A percentile compares a stretch with the other conserved stretches of the same genome.
Conservation (phyloP, 768 basidiomycete genomes). For the Lactarius vividus region DNA sequence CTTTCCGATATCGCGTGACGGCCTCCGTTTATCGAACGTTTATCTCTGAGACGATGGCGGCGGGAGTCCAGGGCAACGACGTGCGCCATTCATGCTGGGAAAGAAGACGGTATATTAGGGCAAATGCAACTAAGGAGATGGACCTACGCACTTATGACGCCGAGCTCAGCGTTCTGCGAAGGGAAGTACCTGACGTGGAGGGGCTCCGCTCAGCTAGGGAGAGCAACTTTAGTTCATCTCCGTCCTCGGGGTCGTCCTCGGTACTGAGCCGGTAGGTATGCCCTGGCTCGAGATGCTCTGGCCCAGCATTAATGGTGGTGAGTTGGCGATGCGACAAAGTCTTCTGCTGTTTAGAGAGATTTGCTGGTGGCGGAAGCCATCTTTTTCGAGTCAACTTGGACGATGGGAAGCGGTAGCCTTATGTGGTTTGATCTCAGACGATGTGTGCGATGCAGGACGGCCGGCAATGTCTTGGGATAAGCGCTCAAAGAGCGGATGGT, state of each 20-base stretch:
- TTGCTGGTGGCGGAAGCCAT: too few species aligned
- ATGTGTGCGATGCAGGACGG: too few species aligned
- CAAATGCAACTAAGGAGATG: neutral
- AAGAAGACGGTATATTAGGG: neutral
- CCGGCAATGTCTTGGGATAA: too few species aligned
- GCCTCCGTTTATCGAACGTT: too few species aligned
- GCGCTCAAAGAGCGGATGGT: too few species aligned
- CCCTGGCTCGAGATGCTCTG: constrained; percentile 43
- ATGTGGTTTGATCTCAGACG: too few species aligned
- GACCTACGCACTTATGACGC: neutral
- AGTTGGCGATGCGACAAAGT: too few species aligned
- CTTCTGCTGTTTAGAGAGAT: too few species aligned
- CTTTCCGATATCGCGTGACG: constrained; percentile 38
- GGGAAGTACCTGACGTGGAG: neutral
- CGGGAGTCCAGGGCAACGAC: neutral
- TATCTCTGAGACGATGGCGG: constrained; percentile 33
- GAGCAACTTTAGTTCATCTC: constrained; percentile 68
- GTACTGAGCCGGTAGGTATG: neutral
- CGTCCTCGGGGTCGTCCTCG: constrained; percentile 49
- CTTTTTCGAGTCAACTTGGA: too few species aligned
- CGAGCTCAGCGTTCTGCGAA: neutral
- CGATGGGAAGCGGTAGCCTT: too few species aligned
- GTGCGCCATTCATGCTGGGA: constrained; percentile 30
- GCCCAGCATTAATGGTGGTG: too few species aligned
- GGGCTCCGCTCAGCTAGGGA: constrained; percentile 60